phyloP scores from a whole-genome alignment of 768 basidiomycete species.

The Artomyces pyxidatus region DNA sequence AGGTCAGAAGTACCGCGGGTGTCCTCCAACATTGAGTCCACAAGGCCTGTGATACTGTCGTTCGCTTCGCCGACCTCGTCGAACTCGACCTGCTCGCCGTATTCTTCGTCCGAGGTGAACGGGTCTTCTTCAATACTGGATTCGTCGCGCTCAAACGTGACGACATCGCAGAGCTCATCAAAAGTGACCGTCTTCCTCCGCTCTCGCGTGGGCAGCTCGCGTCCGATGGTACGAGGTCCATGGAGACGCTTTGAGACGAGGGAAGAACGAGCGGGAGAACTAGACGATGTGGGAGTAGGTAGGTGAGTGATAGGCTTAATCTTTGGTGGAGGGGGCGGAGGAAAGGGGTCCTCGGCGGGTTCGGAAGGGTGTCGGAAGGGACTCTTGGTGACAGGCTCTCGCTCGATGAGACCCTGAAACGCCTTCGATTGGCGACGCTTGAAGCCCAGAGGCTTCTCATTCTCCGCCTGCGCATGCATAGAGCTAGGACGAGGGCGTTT shows the following conservation, averaged over 20 bases:
- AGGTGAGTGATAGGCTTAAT: conserved; percentile 6
- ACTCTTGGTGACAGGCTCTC: conserved; percentile 75
- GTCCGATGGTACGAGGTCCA: conserved; percentile 56
- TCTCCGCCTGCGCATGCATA: conserved; percentile 64
- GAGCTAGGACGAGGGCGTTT: conserved; percentile 69
- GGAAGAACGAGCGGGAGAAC: conserved; percentile 56
- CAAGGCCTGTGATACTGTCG: conserved; percentile 61
- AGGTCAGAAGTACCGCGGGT: conserved; percentile 29
- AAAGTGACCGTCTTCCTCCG: conserved; percentile 76
- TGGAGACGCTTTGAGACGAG: conserved; percentile 67
- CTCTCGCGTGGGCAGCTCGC: conserved; percentile 27
- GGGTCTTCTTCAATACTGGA: conserved; percentile 34
- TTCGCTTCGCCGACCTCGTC: conserved; percentile 25
- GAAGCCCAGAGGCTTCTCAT: conserved; percentile 60
- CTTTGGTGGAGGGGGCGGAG: conserved; percentile 16
- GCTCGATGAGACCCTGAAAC: conserved; percentile 65
- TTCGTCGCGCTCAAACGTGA: conserved; percentile 69
- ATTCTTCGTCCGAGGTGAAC: conserved; percentile 33
- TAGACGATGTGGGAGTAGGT: conserved; percentile 20
- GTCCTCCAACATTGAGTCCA: conserved; percentile 57
- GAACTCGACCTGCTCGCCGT: conserved; percentile 13
- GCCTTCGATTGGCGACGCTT: conserved; percentile 72
- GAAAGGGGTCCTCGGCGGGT: conserved; percentile 17
- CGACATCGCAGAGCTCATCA: conserved; percentile 70
- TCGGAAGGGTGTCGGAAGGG: conserved; percentile 49